Conservation (phyloP, 2,329 filamentous ascomycete species). For the Curvularia sp. region DNA sequence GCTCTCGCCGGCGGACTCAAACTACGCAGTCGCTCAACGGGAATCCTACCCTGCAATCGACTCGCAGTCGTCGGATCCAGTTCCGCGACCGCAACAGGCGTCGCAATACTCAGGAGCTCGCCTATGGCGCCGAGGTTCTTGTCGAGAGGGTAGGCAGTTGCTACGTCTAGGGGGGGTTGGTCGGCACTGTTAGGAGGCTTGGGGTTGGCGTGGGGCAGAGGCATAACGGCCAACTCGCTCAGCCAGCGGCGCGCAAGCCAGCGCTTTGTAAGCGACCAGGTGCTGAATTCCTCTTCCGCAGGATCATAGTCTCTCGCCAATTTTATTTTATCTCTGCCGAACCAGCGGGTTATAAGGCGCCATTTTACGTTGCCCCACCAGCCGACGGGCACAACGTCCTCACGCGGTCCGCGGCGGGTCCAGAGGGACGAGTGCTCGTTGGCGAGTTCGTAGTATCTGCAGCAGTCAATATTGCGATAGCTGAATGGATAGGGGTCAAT, state of each 20-base stretch:
- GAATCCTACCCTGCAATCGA: conserved; percentile 28
- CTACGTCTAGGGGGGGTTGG: not conserved
- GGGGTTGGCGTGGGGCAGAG: not conserved
- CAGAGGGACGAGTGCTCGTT: conserved; percentile 56
- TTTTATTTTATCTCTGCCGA: conserved; percentile 52
- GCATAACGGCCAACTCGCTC: conserved; percentile 39
- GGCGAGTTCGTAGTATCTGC: conserved; percentile 54
- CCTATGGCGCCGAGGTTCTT: conserved; percentile 41
- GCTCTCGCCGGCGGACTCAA: conserved; percentile 35
- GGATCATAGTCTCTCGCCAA: conserved; percentile 40
- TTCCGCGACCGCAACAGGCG: conserved; percentile 48
- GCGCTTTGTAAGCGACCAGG: conserved; percentile 50
- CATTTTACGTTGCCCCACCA: conserved; percentile 55
- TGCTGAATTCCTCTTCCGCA: conserved; percentile 50
- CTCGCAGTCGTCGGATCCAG: conserved; percentile 47
- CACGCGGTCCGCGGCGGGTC: conserved; percentile 56
- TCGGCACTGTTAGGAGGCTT: not conserved
- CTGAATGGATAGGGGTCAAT: too few species aligned
- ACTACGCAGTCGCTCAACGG: conserved; percentile 37
- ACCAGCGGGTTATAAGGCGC: conserved; percentile 57
- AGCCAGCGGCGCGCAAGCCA: conserved; percentile 54
- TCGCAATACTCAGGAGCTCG: conserved; percentile 45
- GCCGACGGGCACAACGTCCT: conserved; percentile 51
- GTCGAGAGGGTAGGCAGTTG: conserved; percentile 1
- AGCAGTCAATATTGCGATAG: too few species aligned